Conservation (phyloP, 2,329 filamentous ascomycete species). For the Escovopsis sp. region DNA sequence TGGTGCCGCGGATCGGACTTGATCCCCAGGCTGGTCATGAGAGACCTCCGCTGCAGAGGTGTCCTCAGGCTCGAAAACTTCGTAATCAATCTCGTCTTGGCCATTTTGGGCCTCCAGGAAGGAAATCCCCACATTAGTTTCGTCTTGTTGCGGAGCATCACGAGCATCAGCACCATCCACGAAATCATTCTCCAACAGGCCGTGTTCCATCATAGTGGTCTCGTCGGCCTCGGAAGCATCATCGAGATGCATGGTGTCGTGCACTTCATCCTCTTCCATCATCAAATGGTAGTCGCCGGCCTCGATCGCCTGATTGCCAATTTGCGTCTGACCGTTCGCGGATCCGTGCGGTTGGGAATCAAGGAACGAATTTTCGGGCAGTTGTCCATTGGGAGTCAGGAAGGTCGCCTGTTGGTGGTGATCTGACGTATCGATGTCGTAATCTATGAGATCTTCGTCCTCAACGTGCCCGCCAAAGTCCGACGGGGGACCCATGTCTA, state of each 20-base stretch:
- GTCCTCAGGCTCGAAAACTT: conserved; percentile 1
- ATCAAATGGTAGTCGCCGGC: background rate
- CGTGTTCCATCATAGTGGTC: background rate
- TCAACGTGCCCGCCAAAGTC: conserved; percentile 12
- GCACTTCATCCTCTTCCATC: background rate
- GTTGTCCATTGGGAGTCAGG: conserved; percentile 2
- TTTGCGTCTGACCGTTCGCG: background rate
- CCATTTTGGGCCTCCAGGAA: background rate
- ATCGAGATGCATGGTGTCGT: conserved; percentile 4
- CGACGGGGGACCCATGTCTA: conserved; percentile 14
- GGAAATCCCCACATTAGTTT: background rate
- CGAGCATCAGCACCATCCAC: background rate
- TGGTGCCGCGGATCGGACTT: background rate
- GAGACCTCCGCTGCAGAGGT: conserved; percentile 1
- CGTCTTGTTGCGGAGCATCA: conserved; percentile 1
- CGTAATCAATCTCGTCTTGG: conserved; percentile 3
- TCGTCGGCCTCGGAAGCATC: conserved; percentile 1
- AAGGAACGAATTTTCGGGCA: background rate
- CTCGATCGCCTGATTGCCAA: background rate
- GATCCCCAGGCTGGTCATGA: background rate
- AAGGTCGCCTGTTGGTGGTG: conserved; percentile 3
- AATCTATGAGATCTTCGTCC: conserved; percentile 24
- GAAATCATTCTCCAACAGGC: background rate
- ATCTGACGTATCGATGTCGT: conserved; percentile 18
- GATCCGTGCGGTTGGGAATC: background rate